Base-by-base conservation (phyloP, 1,139 yeast species). In the Debaryomyces fabryi region DNA sequence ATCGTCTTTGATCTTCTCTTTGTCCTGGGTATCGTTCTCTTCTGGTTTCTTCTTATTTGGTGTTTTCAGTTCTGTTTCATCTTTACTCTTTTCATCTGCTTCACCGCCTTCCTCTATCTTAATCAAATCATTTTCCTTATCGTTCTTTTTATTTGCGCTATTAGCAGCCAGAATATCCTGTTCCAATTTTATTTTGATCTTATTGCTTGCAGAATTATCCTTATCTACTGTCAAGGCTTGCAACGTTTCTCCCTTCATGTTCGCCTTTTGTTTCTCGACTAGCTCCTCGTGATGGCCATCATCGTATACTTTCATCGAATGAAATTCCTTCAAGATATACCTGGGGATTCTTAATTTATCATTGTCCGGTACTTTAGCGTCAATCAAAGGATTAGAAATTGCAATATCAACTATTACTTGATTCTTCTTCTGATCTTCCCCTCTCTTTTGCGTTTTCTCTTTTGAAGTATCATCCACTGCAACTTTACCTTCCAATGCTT, bases 361-460 rank as follows among this genome's bases (percentile, higher is more conserved):
- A 52, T 75, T 74, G 2, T 76, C 78, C 39, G 59, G 53, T 27
- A 73, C 64, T 42, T 58, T 58, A 12, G 60, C 49, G 50, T 74
- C 79, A 1, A 45, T 44, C 2, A 46, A 44, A 2, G 65, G 63
- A 40, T 67, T 59, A n/a, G 59, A 57, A 5, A 75, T 60, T 3
- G 77, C 77, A 10, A 75, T 58, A 53, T 75, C 79, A n/a, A 71
- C 55, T 21, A 76, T 61, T 6, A 73, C 78, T 24, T 38, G 46
- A 40, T 57, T 53, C 7, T 52, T 50, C 36, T 49, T 55, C 46
- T 44, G 48, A 29, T 49, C 42, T 15, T 42, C 38, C 10, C 39
- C 36, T 33, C 51, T 38, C 13, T 47, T 44, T 25, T 46, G 43
- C 39, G 35, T 34, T 34, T 49, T 29, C 38, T 42, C 29, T 29